These are phyloP conservation scores for Debaryomyces robertsiae DNA, from an alignment of 1,139 yeast species.

Conservation along the genomic window DNA sequence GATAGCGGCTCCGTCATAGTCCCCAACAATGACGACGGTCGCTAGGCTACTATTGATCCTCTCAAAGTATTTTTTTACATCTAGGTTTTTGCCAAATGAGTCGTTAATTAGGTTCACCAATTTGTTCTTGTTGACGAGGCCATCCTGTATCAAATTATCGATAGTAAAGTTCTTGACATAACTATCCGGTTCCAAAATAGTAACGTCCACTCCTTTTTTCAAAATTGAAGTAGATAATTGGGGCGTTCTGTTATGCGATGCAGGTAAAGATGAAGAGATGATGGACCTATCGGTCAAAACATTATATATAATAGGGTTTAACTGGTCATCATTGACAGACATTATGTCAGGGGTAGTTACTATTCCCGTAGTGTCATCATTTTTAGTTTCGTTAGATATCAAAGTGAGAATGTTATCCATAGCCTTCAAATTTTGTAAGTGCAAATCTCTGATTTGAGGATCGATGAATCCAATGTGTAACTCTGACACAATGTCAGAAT, in stretches of 20 bases:
- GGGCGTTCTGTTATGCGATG: slow-evolving; percentile 65
- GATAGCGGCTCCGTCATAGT: slow-evolving; percentile 94
- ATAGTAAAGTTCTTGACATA: slow-evolving; percentile 40
- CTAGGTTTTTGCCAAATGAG: slow-evolving; percentile 74
- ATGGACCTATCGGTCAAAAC: slow-evolving; percentile 88
- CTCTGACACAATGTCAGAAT: slow-evolving; percentile 64
- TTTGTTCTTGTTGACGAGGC: slow-evolving; percentile 56
- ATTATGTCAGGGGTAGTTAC: slow-evolving; percentile 46
- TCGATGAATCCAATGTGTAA: slow-evolving; percentile 54
- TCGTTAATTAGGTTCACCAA: slow-evolving; percentile 68
- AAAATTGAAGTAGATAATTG: slow-evolving; percentile 74
- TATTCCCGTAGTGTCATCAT: slow-evolving; percentile 49
- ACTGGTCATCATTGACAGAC: slow-evolving; percentile 47
- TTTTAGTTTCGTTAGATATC: slow-evolving; percentile 32
- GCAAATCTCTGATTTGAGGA: slow-evolving; percentile 49
- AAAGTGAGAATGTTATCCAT: slow-evolving; percentile 49
- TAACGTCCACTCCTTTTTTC: slow-evolving; percentile 74
- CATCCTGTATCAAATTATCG: slow-evolving; percentile 46
- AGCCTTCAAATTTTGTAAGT: slow-evolving; percentile 54
- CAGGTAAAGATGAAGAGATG: slow-evolving; percentile 90
- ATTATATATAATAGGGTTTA: slow-evolving; percentile 85
- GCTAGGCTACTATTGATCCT: slow-evolving; percentile 71
- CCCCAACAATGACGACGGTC: slow-evolving; percentile 82
- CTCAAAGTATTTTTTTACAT: slow-evolving; percentile 61
- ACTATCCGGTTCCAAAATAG: slow-evolving; percentile 43